Base-by-base conservation (phyloP, 1,139 yeast species). In the Kurtzmaniella quercitrusa region DNA sequence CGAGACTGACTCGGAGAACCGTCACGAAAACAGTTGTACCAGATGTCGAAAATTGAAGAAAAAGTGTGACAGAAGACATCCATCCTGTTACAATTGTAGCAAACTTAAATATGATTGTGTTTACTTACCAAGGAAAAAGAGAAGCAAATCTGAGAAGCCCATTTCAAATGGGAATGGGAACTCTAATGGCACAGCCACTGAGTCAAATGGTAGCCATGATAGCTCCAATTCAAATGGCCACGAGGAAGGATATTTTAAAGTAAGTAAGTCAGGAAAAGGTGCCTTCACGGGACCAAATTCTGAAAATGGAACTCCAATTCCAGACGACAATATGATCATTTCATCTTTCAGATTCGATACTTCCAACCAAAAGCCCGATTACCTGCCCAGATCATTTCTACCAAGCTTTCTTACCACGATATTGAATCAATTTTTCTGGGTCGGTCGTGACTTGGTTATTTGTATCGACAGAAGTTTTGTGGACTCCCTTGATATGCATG, bases 21-120 rank as follows among this genome's bases (percentile, higher is more conserved):
- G 23, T 4, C 37, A 34, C 20, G 20, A 35, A 16, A 42, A 42
- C 17, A 42, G 44, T 39, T 38, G 44, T 19, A 42, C 38, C 3
- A 11, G 44, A 17, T 42, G 44, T 36, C 26, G 80, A 41, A 58
- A 65, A 38, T 55, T 74, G 38, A 76, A 77, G 57, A 75, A 74
- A 54, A 73, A 71, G 49, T 77, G 82, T 51, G 61, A 75, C 2
- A 70, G 71, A 48, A 63, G 65, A 16, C 45, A 59, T 2, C 79
- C 80, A 0, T 60, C 53, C n/a, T 76, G 82, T 48, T 44, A 50
- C 8, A 72, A 71, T 47, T 77, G 82, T 50, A 45, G 43, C 12
- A 68, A 61, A 45, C 66, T 69, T 3, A 58, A 60, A 3, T 68
- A 61, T 41, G 40, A 39, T 2, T 77, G 82, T 53, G 60, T 57